phyloP scores from a whole-genome alignment of 78 protist genomes.

The Chrysochromulina tobinii region DNA sequence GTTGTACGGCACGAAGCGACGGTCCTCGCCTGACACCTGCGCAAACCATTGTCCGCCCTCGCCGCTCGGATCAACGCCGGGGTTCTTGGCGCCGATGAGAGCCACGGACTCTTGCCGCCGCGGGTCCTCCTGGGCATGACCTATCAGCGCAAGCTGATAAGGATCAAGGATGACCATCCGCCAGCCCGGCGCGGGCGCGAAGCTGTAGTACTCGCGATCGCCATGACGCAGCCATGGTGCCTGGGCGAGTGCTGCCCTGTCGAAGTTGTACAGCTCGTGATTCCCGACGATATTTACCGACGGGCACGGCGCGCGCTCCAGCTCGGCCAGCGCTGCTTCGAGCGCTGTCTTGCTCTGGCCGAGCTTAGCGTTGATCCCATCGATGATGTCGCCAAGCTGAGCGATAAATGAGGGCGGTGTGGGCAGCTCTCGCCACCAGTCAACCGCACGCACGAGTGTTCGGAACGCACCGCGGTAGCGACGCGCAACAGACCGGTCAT shows the following conservation, averaged over 20 bases:
- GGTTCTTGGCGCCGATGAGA: background rate
- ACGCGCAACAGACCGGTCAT: background rate
- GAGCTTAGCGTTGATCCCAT: background rate
- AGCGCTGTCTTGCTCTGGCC: background rate
- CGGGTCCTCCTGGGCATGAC: background rate
- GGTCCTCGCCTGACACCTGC: no score
- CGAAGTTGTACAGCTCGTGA: conserved; percentile 35
- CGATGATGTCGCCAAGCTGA: conserved; percentile 29
- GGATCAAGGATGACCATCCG: background rate
- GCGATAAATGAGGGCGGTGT: background rate
- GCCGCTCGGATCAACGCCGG: background rate
- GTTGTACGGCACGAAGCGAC: conserved; percentile 35
- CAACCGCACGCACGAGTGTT: background rate
- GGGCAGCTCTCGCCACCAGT: background rate
- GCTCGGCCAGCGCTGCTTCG: background rate
- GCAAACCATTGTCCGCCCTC: no score
- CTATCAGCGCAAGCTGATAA: background rate
- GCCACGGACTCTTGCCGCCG: background rate
- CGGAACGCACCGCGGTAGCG: conserved; percentile 15
- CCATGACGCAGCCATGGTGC: background rate
- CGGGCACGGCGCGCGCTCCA: background rate
- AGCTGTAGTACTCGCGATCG: background rate
- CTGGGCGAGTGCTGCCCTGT: background rate
- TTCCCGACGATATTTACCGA: background rate
- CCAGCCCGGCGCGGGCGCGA: background rate